Percentiles rank a stretch among this genome's conserved stretches.
Evolutionary conservation across 805 yeast species (phyloP).

Genomic region (Candida golubevii): DNA sequence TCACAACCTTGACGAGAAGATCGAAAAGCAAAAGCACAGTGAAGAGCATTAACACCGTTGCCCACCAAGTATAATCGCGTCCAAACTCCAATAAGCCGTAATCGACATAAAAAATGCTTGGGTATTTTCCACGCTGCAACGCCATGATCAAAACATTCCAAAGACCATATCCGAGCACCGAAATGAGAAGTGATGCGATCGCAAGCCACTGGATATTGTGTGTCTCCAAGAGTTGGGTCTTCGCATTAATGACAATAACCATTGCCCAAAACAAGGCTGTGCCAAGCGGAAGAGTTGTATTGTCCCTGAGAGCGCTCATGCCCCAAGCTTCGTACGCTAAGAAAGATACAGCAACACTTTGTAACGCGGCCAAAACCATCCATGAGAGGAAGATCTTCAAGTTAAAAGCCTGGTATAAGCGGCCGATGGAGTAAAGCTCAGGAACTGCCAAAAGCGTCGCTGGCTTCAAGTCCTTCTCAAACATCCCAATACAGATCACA

Average conservation of each 20-base stretch:
- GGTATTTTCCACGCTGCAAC: conserved; percentile 51
- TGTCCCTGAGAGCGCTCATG: conserved; percentile 58
- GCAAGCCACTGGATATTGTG: conserved; percentile 67
- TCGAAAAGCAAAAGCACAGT: conserved; percentile 66
- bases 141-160: conserved; percentile 80
- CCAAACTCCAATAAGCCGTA: conserved; percentile 77
- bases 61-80: conserved; percentile 83
- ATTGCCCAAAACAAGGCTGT: conserved; percentile 69
- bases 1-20: conserved; percentile 53
- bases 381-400: conserved; percentile 65
- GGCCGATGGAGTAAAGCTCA: conserved; percentile 76
- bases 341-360: conserved; percentile 69
- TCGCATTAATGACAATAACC: conserved; percentile 68
- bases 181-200: conserved; percentile 58
- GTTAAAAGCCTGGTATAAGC: conserved; percentile 70
- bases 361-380: conserved; percentile 72
- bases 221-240: conserved; percentile 79
- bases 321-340: conserved; percentile 70
- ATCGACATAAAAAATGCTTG: conserved; percentile 64
- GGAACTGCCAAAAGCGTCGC: conserved; percentile 89
- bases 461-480: conserved; percentile 86
- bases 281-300: conserved; percentile 79
- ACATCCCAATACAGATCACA: conserved; percentile 90
- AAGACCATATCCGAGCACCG: conserved; percentile 77
- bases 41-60: conserved; percentile 53